These are phyloP conservation scores for Silene coronaria DNA, from an alignment of 179 eudicot species.

Conservation along the genomic window DNA sequence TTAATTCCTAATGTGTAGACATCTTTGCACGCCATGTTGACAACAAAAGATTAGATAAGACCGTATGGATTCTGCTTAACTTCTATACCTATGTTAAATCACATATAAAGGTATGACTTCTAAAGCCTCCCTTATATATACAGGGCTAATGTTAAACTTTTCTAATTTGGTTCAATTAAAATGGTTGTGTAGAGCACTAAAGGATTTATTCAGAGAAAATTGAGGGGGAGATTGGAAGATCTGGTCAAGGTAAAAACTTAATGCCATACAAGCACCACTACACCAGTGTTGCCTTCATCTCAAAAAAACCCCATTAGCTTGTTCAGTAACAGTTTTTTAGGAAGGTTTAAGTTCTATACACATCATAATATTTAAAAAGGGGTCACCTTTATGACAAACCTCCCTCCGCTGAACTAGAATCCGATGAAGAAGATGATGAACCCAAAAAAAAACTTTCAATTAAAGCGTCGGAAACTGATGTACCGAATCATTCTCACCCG, in stretches of 20 bases:
- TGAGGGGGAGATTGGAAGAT: constrained; percentile 61
- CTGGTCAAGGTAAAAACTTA: constrained; percentile 62
- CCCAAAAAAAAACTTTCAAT: too few species aligned
- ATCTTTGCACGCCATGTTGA: constrained; percentile 61
- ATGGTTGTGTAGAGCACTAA: constrained; percentile 54
- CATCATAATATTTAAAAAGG: neutral
- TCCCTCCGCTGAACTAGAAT: neutral
- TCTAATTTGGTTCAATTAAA: neutral
- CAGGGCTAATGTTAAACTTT: neutral
- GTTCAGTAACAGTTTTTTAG: neutral
- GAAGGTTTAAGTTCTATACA: neutral
- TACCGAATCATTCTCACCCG: neutral
- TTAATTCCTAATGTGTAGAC: constrained; percentile 38
- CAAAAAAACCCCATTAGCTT: neutral
- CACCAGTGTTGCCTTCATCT: neutral
- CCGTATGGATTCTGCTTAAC: constrained; percentile 78
- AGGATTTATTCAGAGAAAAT: constrained; percentile 73
- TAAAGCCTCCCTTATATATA: neutral
- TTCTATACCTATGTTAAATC: constrained; percentile 64
- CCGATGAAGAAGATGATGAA: too few species aligned
- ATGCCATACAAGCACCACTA: neutral
- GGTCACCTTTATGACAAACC: too few species aligned
- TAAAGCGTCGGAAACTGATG: too few species aligned
- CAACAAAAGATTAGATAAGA: constrained; percentile 71
- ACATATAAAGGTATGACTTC: constrained; percentile 66